Evolutionary conservation across 2,329 filamentous ascomycete genomes (phyloP), one percentile per base, ranked within the genome.

Genomic region (Periconia sp.): DNA sequence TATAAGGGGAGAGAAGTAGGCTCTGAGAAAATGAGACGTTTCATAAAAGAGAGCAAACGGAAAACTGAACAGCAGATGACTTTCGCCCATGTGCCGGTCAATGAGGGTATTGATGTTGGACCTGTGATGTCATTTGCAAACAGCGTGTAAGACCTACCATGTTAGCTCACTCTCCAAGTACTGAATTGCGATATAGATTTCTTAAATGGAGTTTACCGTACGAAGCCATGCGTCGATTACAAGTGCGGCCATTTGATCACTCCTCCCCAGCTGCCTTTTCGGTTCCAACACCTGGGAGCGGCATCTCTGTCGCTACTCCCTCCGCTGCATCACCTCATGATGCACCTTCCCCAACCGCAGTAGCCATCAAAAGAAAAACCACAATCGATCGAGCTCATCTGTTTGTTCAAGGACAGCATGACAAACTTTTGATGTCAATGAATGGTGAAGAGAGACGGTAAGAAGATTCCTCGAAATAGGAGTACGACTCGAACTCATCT

Each of bases 141-240:
- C 19, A 59, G 52, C 40, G 55, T 66, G 59, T 66, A 60, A 49
- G 55, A 27, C 23, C 23, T 27, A 27, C 23, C 23, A 8, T 8
- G 8, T 27, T 8, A 5, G 23, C 8, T 27, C 23, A 27, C 3
- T 27, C 8, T 27, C 23, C 8, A 8, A 3, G 23, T 8, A 8
- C 23, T 27, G 23, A 27, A 3, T 5, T 27, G 23, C 20, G 17
- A 31, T 19, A n/a, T 44, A 67, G 61, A 42, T 68, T 69, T 40
- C 42, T 68, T 23, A 63, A 65, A 44, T 69, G 65, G 66, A 68
- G 63, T 31, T 53, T 67, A 37, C 64, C 66, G 15, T 66, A 66
- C 52, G 55, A 47, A 42, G 45, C 53, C 13, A 45, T 63, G 45
- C 46, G 42, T 10, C 51, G 33, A 23, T 47, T 40, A 46, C 44